phyloP scores from a whole-genome alignment of 2,329 filamentous ascomycete species.

The Thermomyces lanuginosus region DNA sequence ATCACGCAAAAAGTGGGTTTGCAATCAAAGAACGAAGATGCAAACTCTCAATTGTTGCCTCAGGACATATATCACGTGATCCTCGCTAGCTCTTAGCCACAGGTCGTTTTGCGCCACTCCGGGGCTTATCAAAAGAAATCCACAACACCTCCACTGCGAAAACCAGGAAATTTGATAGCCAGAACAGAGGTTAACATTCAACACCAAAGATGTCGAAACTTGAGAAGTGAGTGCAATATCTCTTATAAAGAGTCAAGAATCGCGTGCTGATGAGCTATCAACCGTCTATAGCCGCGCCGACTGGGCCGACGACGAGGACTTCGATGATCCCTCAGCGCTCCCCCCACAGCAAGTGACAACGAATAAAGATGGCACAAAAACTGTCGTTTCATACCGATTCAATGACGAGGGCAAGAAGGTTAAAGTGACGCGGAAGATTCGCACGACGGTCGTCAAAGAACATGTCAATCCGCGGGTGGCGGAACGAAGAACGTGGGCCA shows the following conservation, averaged over 20 bases:
- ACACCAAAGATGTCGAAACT: conserved; percentile 30
- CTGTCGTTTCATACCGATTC: conserved; percentile 73
- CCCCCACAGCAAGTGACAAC: conserved; percentile 75
- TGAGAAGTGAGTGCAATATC: conserved; percentile 25
- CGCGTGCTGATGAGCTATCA: conserved; percentile 1
- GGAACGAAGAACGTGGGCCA: conserved; percentile 79
- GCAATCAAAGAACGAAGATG: neutral
- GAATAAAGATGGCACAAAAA: conserved; percentile 98
- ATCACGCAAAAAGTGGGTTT: too few relatives aligned
- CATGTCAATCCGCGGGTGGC: conserved; percentile 93
- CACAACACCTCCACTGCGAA: conserved; percentile 27
- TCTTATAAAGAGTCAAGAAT: neutral
- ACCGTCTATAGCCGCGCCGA: conserved; percentile 42
- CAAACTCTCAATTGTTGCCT: neutral
- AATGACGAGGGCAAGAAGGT: conserved; percentile 92
- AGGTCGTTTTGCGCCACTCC: conserved; percentile 16
- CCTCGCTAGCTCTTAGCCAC: conserved; percentile 15
- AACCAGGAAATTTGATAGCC: conserved; percentile 25
- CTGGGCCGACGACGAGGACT: conserved; percentile 85
- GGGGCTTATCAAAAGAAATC: conserved; percentile 19
- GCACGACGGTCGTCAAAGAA: conserved; percentile 78
- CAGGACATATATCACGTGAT: conserved; percentile 9
- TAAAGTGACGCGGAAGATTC: conserved; percentile 91
- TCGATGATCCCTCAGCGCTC: conserved; percentile 71
- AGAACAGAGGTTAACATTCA: conserved; percentile 11